Evolutionary conservation across 441 rosid species (phyloP).

Genomic region (Bruguiera hainesii): DNA sequence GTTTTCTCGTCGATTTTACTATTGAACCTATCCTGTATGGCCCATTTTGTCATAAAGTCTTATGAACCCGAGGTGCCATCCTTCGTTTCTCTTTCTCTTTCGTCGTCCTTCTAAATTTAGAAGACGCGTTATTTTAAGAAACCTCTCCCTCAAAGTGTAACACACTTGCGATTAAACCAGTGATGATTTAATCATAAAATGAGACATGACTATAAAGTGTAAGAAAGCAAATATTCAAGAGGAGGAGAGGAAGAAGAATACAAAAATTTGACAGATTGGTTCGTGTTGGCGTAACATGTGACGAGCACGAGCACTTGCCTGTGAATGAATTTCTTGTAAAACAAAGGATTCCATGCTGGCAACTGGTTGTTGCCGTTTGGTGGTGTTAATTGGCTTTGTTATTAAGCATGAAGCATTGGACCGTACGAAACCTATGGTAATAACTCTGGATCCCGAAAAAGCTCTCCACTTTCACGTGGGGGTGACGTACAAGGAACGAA

Average conservation of each 20-base stretch:
- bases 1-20: too few relatives aligned
- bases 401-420: constrained; percentile 5
- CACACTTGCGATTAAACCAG: too few relatives aligned
- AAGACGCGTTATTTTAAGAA: too few relatives aligned
- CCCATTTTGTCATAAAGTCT: too few relatives aligned
- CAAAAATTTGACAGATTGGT: not conserved
- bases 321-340: not conserved
- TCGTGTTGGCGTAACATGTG: not conserved
- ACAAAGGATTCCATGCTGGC: not conserved
- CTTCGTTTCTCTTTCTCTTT: too few relatives aligned
- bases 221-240: not conserved
- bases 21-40: too few relatives aligned
- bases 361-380: too few relatives aligned
- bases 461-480: constrained; percentile 4
- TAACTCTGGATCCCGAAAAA: too few relatives aligned
- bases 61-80: too few relatives aligned
- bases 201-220: not conserved
- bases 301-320: constrained; percentile 7
- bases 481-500: constrained; percentile 11
- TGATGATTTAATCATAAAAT: not conserved
- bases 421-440: constrained; percentile 10
- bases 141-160: not conserved
- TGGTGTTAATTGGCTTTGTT: not conserved
- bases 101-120: too few relatives aligned
- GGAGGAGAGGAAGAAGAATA: not conserved